Conservation (phyloP, 163 green algal genomes). For the Prototheca cutis region DNA sequence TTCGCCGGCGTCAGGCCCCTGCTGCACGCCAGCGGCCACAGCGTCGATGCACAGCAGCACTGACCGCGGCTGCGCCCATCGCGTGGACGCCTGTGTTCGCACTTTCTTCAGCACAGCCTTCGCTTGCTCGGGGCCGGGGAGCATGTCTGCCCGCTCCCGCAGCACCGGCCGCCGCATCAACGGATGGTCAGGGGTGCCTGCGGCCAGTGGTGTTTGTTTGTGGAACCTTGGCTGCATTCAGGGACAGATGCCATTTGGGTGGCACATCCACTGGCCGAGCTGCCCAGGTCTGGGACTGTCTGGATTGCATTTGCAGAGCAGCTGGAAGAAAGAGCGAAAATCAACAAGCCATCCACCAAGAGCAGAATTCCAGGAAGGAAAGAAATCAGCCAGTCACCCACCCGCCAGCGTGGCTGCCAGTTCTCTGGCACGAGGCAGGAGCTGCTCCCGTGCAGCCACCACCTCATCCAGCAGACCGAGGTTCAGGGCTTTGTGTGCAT, state of each 20-base stretch:
- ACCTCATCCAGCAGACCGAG: slow-evolving; percentile 80
- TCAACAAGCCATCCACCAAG: no score
- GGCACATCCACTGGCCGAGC: no score
- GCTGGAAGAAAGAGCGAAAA: no score
- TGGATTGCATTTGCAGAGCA: no score
- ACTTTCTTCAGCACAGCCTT: neutral
- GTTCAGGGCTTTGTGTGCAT: slow-evolving; percentile 36
- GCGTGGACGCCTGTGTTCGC: neutral
- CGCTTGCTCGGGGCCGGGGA: neutral
- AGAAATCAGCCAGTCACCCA: no score
- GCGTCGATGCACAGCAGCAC: neutral
- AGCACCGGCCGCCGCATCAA: neutral
- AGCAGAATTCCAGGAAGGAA: no score
- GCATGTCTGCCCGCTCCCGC: neutral
- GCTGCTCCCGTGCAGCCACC: slow-evolving; percentile 26
- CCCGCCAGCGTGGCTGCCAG: slow-evolving; percentile 1
- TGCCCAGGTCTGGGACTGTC: no score
- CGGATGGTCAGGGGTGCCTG: neutral
- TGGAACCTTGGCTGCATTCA: no score
- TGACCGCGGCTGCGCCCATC: neutral
- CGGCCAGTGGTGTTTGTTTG: no score
- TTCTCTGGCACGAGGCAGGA: slow-evolving; percentile 31
- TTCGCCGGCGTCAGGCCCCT: neutral
- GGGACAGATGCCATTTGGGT: no score
- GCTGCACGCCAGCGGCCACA: neutral